Evolutionary conservation across 78 protist species (phyloP).

Genomic region (Dictyostelium discoideum): dicty_2.7 NC_007088.5:177001-177500

Average conservation of each 20-base stretch:
- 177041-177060: slow-evolving; percentile 6
- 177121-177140: slow-evolving; percentile 45
- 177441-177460: slow-evolving; percentile 41
- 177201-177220: slow-evolving; percentile 32
- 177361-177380: background rate
- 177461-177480: slow-evolving; percentile 15
- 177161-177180: background rate
- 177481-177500: background rate
- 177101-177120: slow-evolving; percentile 49
- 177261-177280: slow-evolving; percentile 17
- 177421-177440: slow-evolving; percentile 23
- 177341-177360: background rate
- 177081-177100: background rate
- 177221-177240: slow-evolving; percentile 21
- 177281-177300: background rate
- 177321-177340: background rate
- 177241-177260: background rate
- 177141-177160: background rate
- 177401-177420: slow-evolving; percentile 18
- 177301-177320: background rate
- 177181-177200: slow-evolving; percentile 11
- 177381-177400: slow-evolving; percentile 1
- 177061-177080: background rate
- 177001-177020: background rate
- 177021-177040: background rate